Evolutionary conservation across 2,329 filamentous ascomycete genomes (phyloP).

Genomic region (Nemania sp.): DNA sequence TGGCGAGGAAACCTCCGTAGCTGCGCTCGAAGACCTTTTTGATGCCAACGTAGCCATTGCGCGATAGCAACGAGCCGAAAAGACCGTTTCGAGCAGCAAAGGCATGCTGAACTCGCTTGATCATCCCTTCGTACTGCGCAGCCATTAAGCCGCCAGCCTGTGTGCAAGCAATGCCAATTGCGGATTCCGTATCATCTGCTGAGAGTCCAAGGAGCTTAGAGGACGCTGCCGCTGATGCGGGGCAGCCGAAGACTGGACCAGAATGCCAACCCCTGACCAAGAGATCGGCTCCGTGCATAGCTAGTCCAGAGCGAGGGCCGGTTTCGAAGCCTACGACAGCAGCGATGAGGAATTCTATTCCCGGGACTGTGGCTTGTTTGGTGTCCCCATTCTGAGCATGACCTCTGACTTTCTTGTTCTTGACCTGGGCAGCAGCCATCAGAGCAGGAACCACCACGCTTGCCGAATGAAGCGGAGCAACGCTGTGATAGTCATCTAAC

Average conservation of each 20-base stretch:
- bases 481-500: conserved; percentile 48
- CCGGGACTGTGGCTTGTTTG: conserved; percentile 23
- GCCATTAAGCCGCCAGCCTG: conserved; percentile 47
- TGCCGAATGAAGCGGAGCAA: conserved; percentile 38
- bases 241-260: conserved; percentile 44
- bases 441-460: conserved; percentile 36
- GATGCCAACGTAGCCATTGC: conserved; percentile 46
- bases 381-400: conserved; percentile 13
- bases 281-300: conserved; percentile 44
- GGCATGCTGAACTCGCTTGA: conserved; percentile 51
- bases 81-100: conserved; percentile 50
- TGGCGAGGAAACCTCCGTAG: conserved; percentile 47
- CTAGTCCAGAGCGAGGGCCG: conserved; percentile 37
- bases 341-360: conserved; percentile 41
- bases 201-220: conserved; percentile 41
- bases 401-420: not conserved
- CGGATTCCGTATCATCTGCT: conserved; percentile 38
- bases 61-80: conserved; percentile 44
- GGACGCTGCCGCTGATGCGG: conserved; percentile 37
- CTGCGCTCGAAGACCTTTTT: conserved; percentile 39
- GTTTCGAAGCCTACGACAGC: conserved; percentile 44
- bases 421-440: conserved; percentile 39
- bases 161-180: conserved; percentile 46
- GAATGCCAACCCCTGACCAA: conserved; percentile 46
- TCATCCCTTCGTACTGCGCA: conserved; percentile 46